Evolutionary conservation across 2,329 filamentous ascomycete genomes (phyloP), one percentile per base, ranked within the genome.

Genomic region (Sporothrix globosa): DNA sequence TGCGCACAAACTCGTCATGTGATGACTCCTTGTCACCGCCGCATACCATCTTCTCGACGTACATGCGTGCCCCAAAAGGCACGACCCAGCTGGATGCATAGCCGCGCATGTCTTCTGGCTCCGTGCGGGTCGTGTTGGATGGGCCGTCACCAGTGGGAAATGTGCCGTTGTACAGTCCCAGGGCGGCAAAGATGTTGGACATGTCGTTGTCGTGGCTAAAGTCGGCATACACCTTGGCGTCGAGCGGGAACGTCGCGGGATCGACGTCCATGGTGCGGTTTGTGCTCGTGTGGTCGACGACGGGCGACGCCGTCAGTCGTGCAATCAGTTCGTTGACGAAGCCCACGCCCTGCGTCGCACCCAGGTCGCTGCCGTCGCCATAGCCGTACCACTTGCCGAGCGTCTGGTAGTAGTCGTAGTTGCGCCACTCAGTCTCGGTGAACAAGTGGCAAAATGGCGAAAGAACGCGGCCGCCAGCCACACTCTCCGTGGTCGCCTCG

Each of bases 161-260:
- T 6, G 17, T 24, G 34, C 63, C 61, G 74, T 93, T 91, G 80
- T 93, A 97, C 34, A 97, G 81, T 0, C 93, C 92, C 73, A 97
- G 77, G 0, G 93, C 92, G 5, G 88, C 88, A 77, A 91, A 91
- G 7, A 96, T 88, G 9, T 86, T 86, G 41, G 87, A 88, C 88
- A 97, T 93, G 77, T 91, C 89, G 78, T 96, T 97, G 80, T 97
- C 94, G 79, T 97, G 94, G 73, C 90, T 92, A 77, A 97, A 97
- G 79, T 97, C 94, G 0, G 92, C 93, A 76, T 96, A 97, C 1
- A 97, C 81, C 13, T 81, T 81, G 56, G 82, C 80, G 72, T 86
- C 84, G 0, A 97, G 81, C 0, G 94, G 93, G 76, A 97, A 97
- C 0, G 91, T 94, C 7, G 80, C 77, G 0, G 85, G 81, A 71